Base-by-base conservation (phyloP, 2,329 filamentous ascomycete genomes). In the Juglanconis oblonga region DNA sequence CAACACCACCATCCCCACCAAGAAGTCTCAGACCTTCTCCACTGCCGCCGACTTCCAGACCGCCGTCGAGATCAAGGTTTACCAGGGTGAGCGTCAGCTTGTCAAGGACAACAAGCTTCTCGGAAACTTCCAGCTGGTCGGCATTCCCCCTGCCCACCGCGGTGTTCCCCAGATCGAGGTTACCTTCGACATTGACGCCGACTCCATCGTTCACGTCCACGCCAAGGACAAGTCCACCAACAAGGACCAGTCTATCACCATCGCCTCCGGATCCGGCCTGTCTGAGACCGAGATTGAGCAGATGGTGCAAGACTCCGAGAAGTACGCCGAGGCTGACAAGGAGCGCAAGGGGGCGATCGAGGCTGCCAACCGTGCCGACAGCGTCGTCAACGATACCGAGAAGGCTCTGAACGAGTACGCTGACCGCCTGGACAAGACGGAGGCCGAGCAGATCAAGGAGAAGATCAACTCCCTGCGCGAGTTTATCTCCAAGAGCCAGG, bases 241-340 rank as follows among this genome's bases (percentile, higher is more conserved):
- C 88, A 98, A 97, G 88, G 94, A 98, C 76, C 94, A 99, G 85
- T 97, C 93, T 64, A 98, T 99, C 81, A 98, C 94, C 75, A 97
- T 99, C 76, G 93, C 94, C 59, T 97, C 93, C 62, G 95, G 94
- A 77, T 98, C 94, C 66, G 94, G 95, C 87, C 90, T 98, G 61
- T 97, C 92, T 52, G 93, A 99, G 64, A 78, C 84, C 59, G 94
- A 99, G 84, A 99, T 99, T 67, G 86, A 97, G 82, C 88, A 87
- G 81, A 98, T 99, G 95, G 93, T 99, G 73, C 84, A 94, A 75
- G 95, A 98, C 76, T 96, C 95, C 57, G 94, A 98, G 88, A 94
- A 92, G 81, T 98, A 96, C 75, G 92, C 91, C 62, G 93, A 95
- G 80, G 77, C 87, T 68, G 94, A 98, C 77, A 97, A 97, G 88